Percentiles rank a stretch among this genome's conserved stretches.
Conservation (phyloP, 352 stramenopile genomes). For the Pythium guiyangense region DNA sequence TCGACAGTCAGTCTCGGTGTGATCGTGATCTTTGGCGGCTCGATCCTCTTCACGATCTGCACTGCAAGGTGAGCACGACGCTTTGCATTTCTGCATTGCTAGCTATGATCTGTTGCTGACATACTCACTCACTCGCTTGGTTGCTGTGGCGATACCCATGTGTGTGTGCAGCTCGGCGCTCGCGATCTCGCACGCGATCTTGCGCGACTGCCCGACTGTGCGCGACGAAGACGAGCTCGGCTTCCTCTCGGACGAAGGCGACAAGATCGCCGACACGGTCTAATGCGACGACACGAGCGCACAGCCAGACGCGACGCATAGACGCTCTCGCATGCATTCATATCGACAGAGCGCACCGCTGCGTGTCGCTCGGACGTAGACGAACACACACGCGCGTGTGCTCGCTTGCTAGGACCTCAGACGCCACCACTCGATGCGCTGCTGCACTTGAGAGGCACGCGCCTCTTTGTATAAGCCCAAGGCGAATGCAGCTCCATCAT, state of each 20-base stretch:
- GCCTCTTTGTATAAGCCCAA: no score
- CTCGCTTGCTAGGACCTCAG: no score
- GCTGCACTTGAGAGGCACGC: no score
- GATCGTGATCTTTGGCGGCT: slow-evolving; percentile 81
- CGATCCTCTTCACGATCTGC: slow-evolving; percentile 85
- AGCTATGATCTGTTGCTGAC: background rate
- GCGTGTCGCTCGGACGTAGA: no score
- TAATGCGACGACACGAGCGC: no score
- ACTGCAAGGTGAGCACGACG: slow-evolving; percentile 54
- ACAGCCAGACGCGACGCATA: no score
- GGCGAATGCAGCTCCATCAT: no score
- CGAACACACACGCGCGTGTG: no score
- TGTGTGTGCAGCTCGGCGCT: slow-evolving; percentile 46
- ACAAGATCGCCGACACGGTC: slow-evolving; percentile 70
- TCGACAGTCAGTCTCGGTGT: slow-evolving; percentile 59
- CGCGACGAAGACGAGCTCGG: slow-evolving; percentile 79
- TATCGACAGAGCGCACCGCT: no score
- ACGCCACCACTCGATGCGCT: no score
- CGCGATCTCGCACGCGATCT: slow-evolving; percentile 69
- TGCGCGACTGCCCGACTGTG: slow-evolving; percentile 71
- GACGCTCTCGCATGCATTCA: no score
- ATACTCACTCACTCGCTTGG: background rate
- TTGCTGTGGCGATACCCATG: no score
- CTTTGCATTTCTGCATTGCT: background rate
- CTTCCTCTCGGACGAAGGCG: slow-evolving; percentile 59